Percentiles rank a stretch among this genome's conserved stretches.
Conservation (phyloP, 2,329 filamentous ascomycete species). For the Simplicillium aogashimaense region DNA sequence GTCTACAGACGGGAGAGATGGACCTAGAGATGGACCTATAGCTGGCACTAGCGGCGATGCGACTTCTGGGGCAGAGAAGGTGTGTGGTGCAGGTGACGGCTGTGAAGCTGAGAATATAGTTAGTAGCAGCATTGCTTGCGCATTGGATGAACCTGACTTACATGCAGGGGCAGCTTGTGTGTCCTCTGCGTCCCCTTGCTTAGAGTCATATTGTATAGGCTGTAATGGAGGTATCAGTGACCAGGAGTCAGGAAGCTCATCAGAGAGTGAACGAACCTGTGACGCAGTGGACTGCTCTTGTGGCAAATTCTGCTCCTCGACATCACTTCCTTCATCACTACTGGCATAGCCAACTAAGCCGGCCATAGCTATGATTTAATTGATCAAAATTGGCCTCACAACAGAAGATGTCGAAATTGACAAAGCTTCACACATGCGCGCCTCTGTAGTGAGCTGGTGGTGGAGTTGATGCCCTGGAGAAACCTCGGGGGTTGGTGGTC, state of each 20-base stretch:
- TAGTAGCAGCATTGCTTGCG: no score
- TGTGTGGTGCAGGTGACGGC: no score
- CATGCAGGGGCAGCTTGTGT: no score
- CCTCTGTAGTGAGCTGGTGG: no score
- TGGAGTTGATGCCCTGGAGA: no score
- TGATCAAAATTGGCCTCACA: slow-evolving; percentile 7
- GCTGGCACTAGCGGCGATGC: slow-evolving; percentile 3
- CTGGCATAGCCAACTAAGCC: slow-evolving; percentile 30
- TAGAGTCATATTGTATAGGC: no score
- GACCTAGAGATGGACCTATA: neutral
- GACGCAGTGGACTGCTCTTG: neutral
- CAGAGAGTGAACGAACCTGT: no score
- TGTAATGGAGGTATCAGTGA: slow-evolving; percentile 18
- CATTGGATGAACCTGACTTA: no score
- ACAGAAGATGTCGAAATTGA: slow-evolving; percentile 6
- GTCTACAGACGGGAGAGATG: slow-evolving; percentile 1
- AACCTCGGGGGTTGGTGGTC: no score
- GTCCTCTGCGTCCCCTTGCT: no score
- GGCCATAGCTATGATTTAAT: slow-evolving; percentile 13
- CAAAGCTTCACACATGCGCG: slow-evolving; percentile 6
- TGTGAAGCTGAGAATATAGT: no score
- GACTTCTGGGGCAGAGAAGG: slow-evolving; percentile 7
- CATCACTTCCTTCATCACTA: slow-evolving; percentile 32
- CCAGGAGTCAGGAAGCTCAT: slow-evolving; percentile 15
- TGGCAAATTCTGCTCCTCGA: slow-evolving; percentile 3